Conservation (phyloP, 805 yeast genomes). For the Saccharomycopsis javanensis region DNA sequence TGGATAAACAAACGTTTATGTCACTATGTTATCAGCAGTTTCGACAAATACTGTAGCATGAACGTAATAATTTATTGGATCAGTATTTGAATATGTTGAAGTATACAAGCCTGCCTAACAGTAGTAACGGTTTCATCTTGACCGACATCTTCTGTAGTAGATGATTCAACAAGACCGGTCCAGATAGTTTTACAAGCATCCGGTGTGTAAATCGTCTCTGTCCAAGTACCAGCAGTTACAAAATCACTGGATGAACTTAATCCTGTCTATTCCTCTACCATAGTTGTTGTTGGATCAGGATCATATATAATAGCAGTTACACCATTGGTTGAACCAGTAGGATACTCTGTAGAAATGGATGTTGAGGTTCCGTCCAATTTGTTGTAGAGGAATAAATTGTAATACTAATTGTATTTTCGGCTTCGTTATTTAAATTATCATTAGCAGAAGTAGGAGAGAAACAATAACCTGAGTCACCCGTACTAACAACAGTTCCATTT, state of each 20-base stretch:
- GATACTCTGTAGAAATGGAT: constrained; percentile 1
- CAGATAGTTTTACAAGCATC: not conserved
- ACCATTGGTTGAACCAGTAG: not conserved
- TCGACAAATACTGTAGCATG: constrained; percentile 4
- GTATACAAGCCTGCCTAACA: not conserved
- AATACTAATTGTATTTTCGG: not conserved
- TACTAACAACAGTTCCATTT: not conserved
- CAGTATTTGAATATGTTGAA: not conserved
- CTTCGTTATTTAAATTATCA: not conserved
- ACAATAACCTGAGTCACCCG: constrained; percentile 2
- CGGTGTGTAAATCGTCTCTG: not conserved
- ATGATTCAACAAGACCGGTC: not conserved
- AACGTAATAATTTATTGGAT: not conserved
- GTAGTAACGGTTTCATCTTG: no score
- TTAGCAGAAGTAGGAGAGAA: not conserved
- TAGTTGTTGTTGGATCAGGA: constrained; percentile 3
- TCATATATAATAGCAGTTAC: not conserved
- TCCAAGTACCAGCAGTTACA: not conserved
- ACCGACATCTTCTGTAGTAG: not conserved
- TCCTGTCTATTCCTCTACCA: not conserved
- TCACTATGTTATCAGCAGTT: constrained; percentile 5
- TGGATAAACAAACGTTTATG: constrained; percentile 2
- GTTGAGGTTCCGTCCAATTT: constrained; percentile 11
- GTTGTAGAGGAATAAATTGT: constrained; percentile 4
- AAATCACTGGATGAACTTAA: not conserved